Evolutionary conservation across 129 eudicot genomes (phyloP), one percentile per base, ranked within the genome.

Genomic region (Ambrosia artemisiifolia): DNA sequence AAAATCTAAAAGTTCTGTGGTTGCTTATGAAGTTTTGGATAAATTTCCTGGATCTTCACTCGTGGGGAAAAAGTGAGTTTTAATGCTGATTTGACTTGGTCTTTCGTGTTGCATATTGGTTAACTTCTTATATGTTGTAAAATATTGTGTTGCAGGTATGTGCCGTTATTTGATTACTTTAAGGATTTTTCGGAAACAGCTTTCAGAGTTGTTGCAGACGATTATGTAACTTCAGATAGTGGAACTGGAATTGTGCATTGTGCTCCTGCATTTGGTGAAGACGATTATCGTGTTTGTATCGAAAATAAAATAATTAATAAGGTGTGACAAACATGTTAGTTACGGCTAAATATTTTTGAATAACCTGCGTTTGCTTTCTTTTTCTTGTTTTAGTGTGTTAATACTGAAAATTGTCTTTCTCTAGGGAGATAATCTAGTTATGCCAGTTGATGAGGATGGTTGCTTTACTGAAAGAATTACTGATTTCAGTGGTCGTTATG

Each of bases 191-290:
- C 35, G 17, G 77, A 72, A 20, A 71, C 66, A 13, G 67, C 77
- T 30, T 72, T 72, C 61, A 72, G 48, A 72, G 77, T 72, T 30
- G 69, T 72, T 33, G 77, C 77, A 33, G 77, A 72, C 5, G 77
- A 72, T 43, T 72, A 88, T 71, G 97, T 91, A 32, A 91, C 97
- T 30, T 75, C 87, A 73, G 95, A 85, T 65, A 85, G 95, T 65
- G 97, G 97, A 32, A 81, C 92, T 80, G 97, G 97, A 74, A 82
- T 91, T 36, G 97, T 91, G 33, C 95, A 91, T 53, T 85, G 89
- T 78, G 97, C 95, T 71, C 97, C 97, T 48, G 95, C 95, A 43
- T 91, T 91, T 80, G 97, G 97, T 50, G 95, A 91, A 82, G 97
- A 91, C 54, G 97, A 91, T 80, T 84, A 88, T 76, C 97, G 97